Evolutionary conservation across 352 stramenopile species (phyloP).

Genomic region (Nothophytophthora sp.): DNA sequence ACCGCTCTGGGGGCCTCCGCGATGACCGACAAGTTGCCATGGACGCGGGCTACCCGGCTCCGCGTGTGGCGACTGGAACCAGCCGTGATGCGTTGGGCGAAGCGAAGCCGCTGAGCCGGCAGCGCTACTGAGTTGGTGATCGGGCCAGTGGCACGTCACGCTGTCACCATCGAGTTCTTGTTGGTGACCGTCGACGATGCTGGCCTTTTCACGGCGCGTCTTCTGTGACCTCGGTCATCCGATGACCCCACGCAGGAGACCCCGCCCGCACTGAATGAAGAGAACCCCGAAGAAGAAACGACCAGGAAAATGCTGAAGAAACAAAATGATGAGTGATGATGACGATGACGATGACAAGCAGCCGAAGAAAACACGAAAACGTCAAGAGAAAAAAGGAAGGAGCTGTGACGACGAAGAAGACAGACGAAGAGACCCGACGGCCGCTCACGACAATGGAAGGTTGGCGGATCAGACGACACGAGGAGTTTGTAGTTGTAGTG

Average conservation of each 20-base stretch:
- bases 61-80: conserved; percentile 61
- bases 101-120: conserved; percentile 71
- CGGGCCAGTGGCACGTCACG: conserved; percentile 14
- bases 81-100: conserved; percentile 61
- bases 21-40: conserved; percentile 52
- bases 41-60: conserved; percentile 58
- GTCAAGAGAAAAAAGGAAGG: conserved; percentile 21
- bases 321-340: conserved; percentile 24
- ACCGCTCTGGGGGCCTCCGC: conserved; percentile 51
- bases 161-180: conserved; percentile 20
- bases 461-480: too few species aligned
- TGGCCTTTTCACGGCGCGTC: conserved; percentile 17
- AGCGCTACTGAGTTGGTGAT: conserved; percentile 63
- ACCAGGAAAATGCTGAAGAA: conserved; percentile 29
- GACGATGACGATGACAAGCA: conserved; percentile 25
- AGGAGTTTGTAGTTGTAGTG: too few species aligned
- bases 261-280: conserved; percentile 18
- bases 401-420: conserved; percentile 11
- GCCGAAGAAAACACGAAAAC: conserved; percentile 22
- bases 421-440: conserved; percentile 32
- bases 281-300: conserved; percentile 21
- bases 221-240: conserved; percentile 11
- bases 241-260: conserved; percentile 14
- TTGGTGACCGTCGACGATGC: conserved; percentile 5
- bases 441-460: conserved; percentile 31